Conservation (phyloP, 106 monocot genomes). For the Allium cepa region DNA sequence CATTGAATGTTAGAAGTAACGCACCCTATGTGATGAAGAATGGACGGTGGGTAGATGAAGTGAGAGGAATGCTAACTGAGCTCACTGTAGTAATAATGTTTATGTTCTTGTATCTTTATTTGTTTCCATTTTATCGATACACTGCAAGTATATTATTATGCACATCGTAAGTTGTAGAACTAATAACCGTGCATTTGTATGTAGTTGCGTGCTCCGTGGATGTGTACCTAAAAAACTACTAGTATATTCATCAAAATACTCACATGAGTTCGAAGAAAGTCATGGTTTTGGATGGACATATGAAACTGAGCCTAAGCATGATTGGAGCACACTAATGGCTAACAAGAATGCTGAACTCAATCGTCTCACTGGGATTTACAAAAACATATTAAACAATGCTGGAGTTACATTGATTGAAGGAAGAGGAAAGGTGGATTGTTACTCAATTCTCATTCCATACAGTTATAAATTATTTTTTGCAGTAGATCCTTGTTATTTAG, state of each 20-base stretch:
- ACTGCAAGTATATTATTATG: too few species aligned
- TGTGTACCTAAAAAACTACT: constrained; percentile 96
- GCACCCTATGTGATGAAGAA: too few species aligned
- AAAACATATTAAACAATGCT: constrained; percentile 76
- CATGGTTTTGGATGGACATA: constrained; percentile 97
- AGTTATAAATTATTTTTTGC: background rate
- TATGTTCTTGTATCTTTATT: too few species aligned
- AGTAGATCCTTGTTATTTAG: background rate
- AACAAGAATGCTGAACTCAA: constrained; percentile 97
- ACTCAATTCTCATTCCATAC: background rate
- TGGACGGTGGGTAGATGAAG: too few species aligned
- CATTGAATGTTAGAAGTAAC: too few species aligned
- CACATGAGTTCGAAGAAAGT: constrained; percentile 95
- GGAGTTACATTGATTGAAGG: constrained; percentile 91
- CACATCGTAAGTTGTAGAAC: background rate
- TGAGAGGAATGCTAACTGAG: too few species aligned
- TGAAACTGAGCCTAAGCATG: constrained; percentile 88
- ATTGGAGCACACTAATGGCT: constrained; percentile 90
- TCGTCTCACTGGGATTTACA: constrained; percentile 85
- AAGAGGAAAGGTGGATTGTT: constrained; percentile 77
- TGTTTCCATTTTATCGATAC: too few species aligned
- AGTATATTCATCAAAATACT: constrained; percentile 90
- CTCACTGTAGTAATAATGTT: too few species aligned
- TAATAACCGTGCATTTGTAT: background rate
- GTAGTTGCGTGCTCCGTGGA: constrained; percentile 83